Conservation (phyloP, 2,329 filamentous ascomycete genomes). For the Talaromyces islandicus region DNA sequence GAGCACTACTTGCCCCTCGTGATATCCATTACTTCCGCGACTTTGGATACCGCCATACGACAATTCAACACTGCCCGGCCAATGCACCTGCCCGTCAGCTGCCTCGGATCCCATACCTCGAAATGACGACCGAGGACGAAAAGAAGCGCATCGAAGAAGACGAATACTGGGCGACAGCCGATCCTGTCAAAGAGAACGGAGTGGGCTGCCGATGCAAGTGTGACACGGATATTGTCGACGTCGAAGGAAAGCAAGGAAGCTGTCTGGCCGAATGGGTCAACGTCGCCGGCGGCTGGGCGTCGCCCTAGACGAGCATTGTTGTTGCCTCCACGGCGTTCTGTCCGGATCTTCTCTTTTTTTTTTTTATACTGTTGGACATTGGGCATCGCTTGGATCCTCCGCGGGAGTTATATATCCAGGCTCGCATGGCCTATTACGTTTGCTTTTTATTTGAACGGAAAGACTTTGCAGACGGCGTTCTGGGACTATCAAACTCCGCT, state of each 20-base stretch:
- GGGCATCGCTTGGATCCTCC: slow-evolving; percentile 26
- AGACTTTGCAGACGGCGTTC: slow-evolving; percentile 30
- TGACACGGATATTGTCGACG: slow-evolving; percentile 94
- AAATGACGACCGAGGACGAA: slow-evolving; percentile 73
- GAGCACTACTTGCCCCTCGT: slow-evolving; percentile 69
- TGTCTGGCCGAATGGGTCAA: slow-evolving; percentile 96
- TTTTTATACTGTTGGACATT: slow-evolving; percentile 20
- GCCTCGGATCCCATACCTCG: slow-evolving; percentile 70
- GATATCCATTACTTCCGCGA: slow-evolving; percentile 99
- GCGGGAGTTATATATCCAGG: slow-evolving; percentile 22
- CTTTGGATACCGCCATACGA: slow-evolving; percentile 96
- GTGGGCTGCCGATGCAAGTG: slow-evolving; percentile 95
- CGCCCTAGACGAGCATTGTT: slow-evolving; percentile 36
- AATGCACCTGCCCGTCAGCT: slow-evolving; percentile 89
- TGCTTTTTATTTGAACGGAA: slow-evolving; percentile 25
- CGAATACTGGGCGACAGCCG: slow-evolving; percentile 88
- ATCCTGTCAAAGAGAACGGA: slow-evolving; percentile 86
- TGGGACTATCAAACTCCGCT: slow-evolving; percentile 31
- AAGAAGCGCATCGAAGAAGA: slow-evolving; percentile 87
- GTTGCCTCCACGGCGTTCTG: slow-evolving; percentile 16
- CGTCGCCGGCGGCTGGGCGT: slow-evolving; percentile 87
- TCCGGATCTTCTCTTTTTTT: slow-evolving; percentile 19
- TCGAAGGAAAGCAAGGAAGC: slow-evolving; percentile 94
- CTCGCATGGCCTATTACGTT: slow-evolving; percentile 11
- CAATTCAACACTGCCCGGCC: slow-evolving; percentile 95